Conservation (phyloP, 1,284 basidiomycete genomes). For the Irpex sp. region DNA sequence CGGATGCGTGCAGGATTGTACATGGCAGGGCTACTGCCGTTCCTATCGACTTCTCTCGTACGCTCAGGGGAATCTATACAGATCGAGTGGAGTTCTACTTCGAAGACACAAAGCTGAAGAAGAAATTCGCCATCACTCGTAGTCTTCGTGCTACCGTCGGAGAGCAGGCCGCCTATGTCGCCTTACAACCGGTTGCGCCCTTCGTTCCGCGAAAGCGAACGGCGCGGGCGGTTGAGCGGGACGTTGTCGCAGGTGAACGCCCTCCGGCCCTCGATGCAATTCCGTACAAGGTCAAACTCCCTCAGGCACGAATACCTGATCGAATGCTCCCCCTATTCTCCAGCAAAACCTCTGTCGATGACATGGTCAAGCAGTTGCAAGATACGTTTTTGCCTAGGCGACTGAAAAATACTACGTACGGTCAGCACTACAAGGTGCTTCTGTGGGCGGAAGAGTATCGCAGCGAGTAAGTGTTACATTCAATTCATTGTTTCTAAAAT, state of each 20-base stretch:
- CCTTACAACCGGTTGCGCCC: constrained; percentile 44
- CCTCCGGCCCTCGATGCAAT: constrained; percentile 29
- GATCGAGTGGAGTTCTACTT: constrained; percentile 35
- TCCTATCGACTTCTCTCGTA: constrained; percentile 31
- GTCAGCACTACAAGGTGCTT: constrained; percentile 44
- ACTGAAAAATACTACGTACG: constrained; percentile 40
- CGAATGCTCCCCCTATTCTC: constrained; percentile 12
- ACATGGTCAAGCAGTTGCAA: constrained; percentile 12
- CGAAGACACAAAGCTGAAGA: constrained; percentile 23
- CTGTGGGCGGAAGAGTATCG: constrained; percentile 58
- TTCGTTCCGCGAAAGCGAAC: constrained; percentile 46
- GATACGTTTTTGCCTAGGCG: constrained; percentile 34
- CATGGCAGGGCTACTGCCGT: constrained; percentile 28
- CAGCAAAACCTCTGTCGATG: constrained; percentile 7
- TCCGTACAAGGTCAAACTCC: constrained; percentile 24
- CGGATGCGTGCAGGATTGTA: constrained; percentile 17
- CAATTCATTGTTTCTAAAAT: background rate
- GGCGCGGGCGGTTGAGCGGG: constrained; percentile 33
- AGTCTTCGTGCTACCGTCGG: constrained; percentile 31
- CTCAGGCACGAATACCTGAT: constrained; percentile 19
- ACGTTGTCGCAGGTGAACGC: constrained; percentile 45
- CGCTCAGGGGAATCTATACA: constrained; percentile 43
- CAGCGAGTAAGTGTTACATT: constrained; percentile 43
- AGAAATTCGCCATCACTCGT: constrained; percentile 34
- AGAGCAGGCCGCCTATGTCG: constrained; percentile 36